phyloP scores from a whole-genome alignment of 495 filamentous ascomycete genomes.

The Aspergillus funiculosus region DNA sequence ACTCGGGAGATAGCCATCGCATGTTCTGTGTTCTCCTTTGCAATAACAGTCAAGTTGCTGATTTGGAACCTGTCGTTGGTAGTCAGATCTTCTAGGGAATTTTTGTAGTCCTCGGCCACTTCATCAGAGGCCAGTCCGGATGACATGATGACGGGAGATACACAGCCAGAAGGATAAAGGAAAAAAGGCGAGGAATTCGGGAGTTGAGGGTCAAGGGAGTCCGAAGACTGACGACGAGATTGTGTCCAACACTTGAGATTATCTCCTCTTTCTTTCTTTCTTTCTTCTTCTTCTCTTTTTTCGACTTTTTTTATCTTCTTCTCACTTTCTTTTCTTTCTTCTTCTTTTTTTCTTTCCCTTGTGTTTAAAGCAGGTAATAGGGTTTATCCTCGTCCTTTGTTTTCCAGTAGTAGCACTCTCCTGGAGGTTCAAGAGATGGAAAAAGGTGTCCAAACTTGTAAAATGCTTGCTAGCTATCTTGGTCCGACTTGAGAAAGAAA shows the following conservation, averaged over 20 bases:
- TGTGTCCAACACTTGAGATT: not conserved
- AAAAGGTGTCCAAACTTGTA: conserved; percentile 44
- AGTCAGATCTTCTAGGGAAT: conserved; percentile 84
- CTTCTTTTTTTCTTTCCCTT: conserved; percentile 16
- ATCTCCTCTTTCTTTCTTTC: conserved; percentile 11
- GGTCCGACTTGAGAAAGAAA: conserved; percentile 38
- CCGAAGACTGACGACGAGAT: too few species aligned
- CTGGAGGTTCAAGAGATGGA: conserved; percentile 39
- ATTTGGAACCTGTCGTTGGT: conserved; percentile 89
- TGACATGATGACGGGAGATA: conserved; percentile 56
- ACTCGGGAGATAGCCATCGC: conserved; percentile 84
- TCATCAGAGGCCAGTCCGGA: conserved; percentile 69
- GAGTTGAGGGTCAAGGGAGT: too few species aligned
- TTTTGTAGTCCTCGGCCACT: conserved; percentile 90
- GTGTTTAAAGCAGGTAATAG: conserved; percentile 22
- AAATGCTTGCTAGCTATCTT: conserved; percentile 51
- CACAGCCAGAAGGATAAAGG: conserved; percentile 9
- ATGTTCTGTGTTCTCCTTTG: conserved; percentile 92
- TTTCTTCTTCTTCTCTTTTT: conserved; percentile 11
- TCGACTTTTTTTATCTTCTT: conserved; percentile 17
- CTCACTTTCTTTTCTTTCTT: conserved; percentile 10
- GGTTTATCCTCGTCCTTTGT: conserved; percentile 31
- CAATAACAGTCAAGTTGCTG: conserved; percentile 90
- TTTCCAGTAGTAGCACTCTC: conserved; percentile 22
- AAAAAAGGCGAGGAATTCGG: not conserved